Conservation (phyloP, 2,329 filamentous ascomycete genomes). For the Exserohilum turcica region DNA sequence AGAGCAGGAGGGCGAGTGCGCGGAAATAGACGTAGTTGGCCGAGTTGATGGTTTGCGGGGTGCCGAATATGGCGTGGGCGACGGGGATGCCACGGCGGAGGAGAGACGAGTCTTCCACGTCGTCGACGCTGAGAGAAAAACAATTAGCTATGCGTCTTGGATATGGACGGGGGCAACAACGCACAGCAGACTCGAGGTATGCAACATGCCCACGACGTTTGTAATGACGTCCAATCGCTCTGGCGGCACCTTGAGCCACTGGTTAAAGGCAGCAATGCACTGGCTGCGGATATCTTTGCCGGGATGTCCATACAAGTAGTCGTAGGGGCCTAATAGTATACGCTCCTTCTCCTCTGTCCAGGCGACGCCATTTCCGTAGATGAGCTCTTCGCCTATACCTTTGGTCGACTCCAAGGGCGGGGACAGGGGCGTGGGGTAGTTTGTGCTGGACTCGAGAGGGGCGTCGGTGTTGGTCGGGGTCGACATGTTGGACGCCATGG, state of each 20-base stretch:
- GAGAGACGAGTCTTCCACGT: constrained; percentile 81
- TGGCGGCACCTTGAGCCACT: constrained; percentile 75
- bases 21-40: constrained; percentile 89
- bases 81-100: constrained; percentile 80
- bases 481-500: constrained; percentile 18
- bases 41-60: constrained; percentile 86
- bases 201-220: constrained; percentile 80
- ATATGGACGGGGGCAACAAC: constrained; percentile 6
- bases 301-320: constrained; percentile 78
- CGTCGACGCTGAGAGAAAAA: constrained; percentile 63
- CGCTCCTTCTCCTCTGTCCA: constrained; percentile 79
- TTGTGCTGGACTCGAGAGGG: constrained; percentile 22
- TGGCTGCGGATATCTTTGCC: constrained; percentile 85
- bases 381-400: constrained; percentile 46
- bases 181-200: constrained; percentile 77
- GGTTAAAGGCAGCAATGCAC: constrained; percentile 80
- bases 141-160: not conserved
- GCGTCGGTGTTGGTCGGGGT: not conserved
- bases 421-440: constrained; percentile 38
- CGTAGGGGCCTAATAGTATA: constrained; percentile 76
- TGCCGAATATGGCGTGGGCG: constrained; percentile 82
- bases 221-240: constrained; percentile 75
- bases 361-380: constrained; percentile 50
- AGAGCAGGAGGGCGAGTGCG: constrained; percentile 75
- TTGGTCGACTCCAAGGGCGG: constrained; percentile 34